Conservation (phyloP, 345 rosid genomes). For the Anastatica hierochuntica region DNA sequence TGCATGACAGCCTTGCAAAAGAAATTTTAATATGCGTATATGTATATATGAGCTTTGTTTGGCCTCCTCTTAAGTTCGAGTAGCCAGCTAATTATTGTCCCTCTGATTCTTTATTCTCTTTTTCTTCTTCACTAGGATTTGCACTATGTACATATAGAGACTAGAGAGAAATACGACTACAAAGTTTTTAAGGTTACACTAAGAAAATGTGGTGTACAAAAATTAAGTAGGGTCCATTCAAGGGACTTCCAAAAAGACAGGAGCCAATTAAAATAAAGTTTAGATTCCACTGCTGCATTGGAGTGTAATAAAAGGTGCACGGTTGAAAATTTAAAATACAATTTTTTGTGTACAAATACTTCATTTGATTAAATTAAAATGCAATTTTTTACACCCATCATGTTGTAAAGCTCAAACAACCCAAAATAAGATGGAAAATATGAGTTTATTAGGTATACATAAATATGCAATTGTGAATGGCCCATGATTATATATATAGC, state of each 20-base stretch:
- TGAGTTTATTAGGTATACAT: too few species aligned
- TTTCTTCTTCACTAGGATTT: not conserved
- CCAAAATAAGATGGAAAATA: too few species aligned
- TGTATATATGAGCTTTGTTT: not conserved
- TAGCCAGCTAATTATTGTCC: conserved; percentile 5
- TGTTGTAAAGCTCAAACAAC: too few species aligned
- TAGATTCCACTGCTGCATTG: not conserved
- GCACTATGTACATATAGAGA: not conserved
- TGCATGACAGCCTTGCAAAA: conserved; percentile 13
- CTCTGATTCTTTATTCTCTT: not conserved
- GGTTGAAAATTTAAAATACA: not conserved
- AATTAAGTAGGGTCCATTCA: not conserved
- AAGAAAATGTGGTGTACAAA: too few species aligned
- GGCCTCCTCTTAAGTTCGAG: conserved; percentile 2
- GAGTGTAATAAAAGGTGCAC: not conserved
- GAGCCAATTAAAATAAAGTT: conserved; percentile 8
- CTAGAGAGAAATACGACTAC: not conserved
- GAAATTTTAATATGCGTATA: conserved; percentile 4
- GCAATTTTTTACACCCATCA: too few species aligned
- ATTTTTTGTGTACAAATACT: too few species aligned
- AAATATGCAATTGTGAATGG: too few species aligned
- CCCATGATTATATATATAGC: too few species aligned
- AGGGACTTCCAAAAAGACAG: conserved; percentile 10
- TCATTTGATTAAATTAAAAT: too few species aligned
- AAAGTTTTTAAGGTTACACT: too few species aligned